Evolutionary conservation across 2,329 filamentous ascomycete species (phyloP), one percentile per base, ranked within the genome.

Genomic region (Colletotrichum navitas): DNA sequence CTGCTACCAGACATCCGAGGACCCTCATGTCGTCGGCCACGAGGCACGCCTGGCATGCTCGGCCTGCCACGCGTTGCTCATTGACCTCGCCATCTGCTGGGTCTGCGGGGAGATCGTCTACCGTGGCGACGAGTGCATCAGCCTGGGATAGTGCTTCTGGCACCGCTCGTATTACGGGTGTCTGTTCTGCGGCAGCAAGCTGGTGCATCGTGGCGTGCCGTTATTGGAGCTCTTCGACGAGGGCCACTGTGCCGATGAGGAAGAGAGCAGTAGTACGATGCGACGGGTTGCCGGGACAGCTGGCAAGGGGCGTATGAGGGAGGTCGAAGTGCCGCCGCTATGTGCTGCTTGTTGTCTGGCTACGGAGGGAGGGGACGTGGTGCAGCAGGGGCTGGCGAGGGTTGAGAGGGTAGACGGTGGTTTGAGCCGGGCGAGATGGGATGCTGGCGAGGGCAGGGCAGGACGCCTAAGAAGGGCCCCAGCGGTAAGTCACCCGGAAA

Each of bases 81-180:
- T 89, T 61, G 82, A 88, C 76, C 81, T 89, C 59, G 86, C 87
- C 71, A 85, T 89, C 63, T 89, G 85, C 77, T 89, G 81, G 88
- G 86, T 85, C 34, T 90, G 88, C 73, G 86, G 87, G 26, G 86
- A 89, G 77, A 78, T 87, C 54, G 83, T 90, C 16, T 83, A 83
- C 45, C 85, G 87, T 34, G 85, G 82, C 0, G 84, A 87, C 32
- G 87, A 89, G 69, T 86, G 85, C 73, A 85, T 89, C 51, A 89
- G 86, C 74, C 81, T 89, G n/a, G 87, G 87, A 0, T 89, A 85
- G 87, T 89, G 86, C 75, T 90, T 90, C 76, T 90, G 87, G 88
- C 88, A 90, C 75, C 81, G 82, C 49, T 81, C 78, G 0, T 90
- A 87, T 76, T 90, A 88, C 77, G 87, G 87, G 21, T 90, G 87